A percentile compares a stretch with the other conserved stretches of the same genome.
Evolutionary conservation across 169 alveolate species (phyloP).

Genomic region (Plasmodium cynomolgi): DNA sequence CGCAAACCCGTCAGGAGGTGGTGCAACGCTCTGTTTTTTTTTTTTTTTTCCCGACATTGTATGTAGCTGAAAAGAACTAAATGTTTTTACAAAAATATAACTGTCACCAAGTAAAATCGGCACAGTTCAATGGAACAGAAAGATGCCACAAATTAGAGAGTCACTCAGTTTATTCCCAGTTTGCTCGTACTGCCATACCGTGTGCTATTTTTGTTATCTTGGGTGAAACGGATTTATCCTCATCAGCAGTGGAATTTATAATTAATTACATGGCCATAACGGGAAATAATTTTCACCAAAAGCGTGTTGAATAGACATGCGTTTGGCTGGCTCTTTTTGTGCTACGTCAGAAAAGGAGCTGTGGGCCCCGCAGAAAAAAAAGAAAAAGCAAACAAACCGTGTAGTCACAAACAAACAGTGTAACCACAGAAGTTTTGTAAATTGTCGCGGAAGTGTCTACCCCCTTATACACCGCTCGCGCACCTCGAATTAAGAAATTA

Average conservation of each 20-base stretch:
- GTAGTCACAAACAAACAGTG: not conserved
- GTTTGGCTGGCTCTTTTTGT: not conserved
- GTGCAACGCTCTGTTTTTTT: not conserved
- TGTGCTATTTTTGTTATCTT: not conserved
- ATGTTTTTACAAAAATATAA: not conserved
- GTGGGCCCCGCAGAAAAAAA: not conserved
- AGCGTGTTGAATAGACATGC: not conserved
- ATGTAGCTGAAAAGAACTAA: not conserved
- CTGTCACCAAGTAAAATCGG: not conserved
- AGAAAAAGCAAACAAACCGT: not conserved
- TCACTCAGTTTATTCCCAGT: not conserved
- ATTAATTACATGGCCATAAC: not conserved
- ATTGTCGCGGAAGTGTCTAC: not conserved
- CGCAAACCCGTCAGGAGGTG: not conserved
- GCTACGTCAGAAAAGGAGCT: not conserved
- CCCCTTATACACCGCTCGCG: not conserved
- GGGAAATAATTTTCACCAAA: not conserved
- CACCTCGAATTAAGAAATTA: not conserved
- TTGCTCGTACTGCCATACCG: not conserved
- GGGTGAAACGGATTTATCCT: not conserved
- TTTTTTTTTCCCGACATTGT: not conserved
- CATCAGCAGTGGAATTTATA: not conserved
- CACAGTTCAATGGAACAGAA: not conserved
- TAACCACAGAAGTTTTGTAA: not conserved
- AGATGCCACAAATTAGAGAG: not conserved